Conservation (phyloP, 2,329 filamentous ascomycete genomes). For the Talaromyces piceae region DNA sequence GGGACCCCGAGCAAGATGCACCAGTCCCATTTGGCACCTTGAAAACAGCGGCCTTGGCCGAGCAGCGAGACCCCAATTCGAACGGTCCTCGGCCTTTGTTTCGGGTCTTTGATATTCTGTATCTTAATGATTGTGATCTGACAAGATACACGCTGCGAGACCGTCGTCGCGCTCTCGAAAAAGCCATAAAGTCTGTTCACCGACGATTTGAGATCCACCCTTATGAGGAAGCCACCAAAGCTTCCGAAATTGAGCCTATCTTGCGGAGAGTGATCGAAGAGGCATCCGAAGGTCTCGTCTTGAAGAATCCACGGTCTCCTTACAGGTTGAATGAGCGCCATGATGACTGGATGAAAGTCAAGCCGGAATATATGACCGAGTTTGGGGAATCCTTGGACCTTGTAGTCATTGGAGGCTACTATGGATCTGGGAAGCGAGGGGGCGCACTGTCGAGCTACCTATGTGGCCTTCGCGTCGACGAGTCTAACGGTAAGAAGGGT, state of each 20-base stretch:
- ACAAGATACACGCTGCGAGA: constrained; percentile 78
- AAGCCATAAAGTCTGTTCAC: constrained; percentile 60
- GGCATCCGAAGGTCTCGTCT: constrained; percentile 78
- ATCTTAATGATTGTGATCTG: constrained; percentile 72
- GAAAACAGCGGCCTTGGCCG: constrained; percentile 78
- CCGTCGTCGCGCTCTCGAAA: constrained; percentile 65
- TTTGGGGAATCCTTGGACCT: constrained; percentile 92
- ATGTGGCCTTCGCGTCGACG: constrained; percentile 74
- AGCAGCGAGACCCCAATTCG: constrained; percentile 63
- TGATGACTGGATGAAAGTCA: constrained; percentile 97
- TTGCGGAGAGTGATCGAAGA: constrained; percentile 79
- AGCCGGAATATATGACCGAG: constrained; percentile 96
- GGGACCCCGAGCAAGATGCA: constrained; percentile 79
- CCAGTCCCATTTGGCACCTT: constrained; percentile 86
- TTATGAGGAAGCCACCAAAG: constrained; percentile 58
- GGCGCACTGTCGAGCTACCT: constrained; percentile 78
- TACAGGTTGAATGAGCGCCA: constrained; percentile 86
- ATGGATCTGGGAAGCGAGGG: constrained; percentile 76
- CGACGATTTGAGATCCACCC: constrained; percentile 77
- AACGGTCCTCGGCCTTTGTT: constrained; percentile 68
- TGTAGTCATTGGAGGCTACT: constrained; percentile 85
- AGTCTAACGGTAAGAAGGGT: constrained; percentile 53
- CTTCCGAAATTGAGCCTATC: constrained; percentile 68
- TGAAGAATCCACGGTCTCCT: constrained; percentile 84
- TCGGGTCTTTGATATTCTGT: constrained; percentile 83